These are phyloP conservation scores for Eucalyptus polyanthemos DNA, from an alignment of 345 rosid species.

Conservation along the genomic window DNA sequence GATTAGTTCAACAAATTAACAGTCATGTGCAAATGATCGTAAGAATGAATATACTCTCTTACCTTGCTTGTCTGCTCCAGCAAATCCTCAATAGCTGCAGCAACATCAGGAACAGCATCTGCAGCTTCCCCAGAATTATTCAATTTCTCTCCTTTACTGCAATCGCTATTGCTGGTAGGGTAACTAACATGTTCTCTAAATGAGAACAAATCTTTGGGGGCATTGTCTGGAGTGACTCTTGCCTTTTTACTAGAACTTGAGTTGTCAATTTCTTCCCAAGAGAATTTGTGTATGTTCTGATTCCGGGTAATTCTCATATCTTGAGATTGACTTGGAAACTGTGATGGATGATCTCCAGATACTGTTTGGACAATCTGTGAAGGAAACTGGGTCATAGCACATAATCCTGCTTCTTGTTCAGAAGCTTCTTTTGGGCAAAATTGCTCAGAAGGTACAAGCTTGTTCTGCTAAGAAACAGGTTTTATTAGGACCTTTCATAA, in stretches of 20 bases:
- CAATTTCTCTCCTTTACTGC: conserved; percentile 9
- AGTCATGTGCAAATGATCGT: conserved; percentile 2
- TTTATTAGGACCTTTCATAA: not conserved
- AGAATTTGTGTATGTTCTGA: conserved; percentile 2
- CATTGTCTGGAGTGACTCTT: conserved; percentile 29
- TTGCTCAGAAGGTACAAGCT: conserved; percentile 43
- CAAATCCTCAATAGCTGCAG: conserved; percentile 87
- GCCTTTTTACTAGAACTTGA: conserved; percentile 38
- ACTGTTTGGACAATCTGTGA: conserved; percentile 38
- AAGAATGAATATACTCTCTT: not conserved
- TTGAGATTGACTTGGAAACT: conserved; percentile 37
- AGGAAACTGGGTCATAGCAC: conserved; percentile 61
- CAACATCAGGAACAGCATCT: conserved; percentile 71
- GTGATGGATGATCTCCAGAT: conserved; percentile 36
- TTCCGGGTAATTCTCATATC: conserved; percentile 4
- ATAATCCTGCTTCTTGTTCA: conserved; percentile 52
- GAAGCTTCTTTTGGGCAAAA: conserved; percentile 71
- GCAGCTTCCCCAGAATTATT: conserved; percentile 28
- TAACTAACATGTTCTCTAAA: conserved; percentile 20
- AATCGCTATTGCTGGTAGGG: conserved; percentile 8
- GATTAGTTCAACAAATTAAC: not conserved
- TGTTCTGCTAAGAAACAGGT: conserved; percentile 33
- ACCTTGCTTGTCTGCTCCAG: conserved; percentile 89
- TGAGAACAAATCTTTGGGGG: conserved; percentile 7
- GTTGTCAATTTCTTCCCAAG: conserved; percentile 17